Base-by-base conservation (phyloP, 139 green algal genomes). In the Raphidocelis subcapitata region DNA sequence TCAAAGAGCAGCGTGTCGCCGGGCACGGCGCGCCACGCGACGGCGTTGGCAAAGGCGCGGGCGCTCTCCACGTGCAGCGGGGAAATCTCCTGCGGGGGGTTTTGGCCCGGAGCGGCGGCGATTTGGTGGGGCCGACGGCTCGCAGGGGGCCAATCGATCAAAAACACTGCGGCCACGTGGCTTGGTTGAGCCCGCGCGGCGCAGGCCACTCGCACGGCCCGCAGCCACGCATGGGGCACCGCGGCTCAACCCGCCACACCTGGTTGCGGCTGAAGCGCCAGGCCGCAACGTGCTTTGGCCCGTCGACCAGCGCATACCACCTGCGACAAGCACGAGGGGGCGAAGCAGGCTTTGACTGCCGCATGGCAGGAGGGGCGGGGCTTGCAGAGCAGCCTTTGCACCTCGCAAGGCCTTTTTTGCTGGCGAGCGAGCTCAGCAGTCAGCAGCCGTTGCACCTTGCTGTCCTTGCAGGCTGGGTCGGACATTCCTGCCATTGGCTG, bases 1-100 rank as follows among this genome's bases (percentile, higher is more conserved):
- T 97, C 92, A 49, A 95, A 91, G 3, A 97, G 51, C 33, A 96
- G 83, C 24, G 90, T 96, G 82, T 94, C 88, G 0, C 89, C 90
- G 1, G 76, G 68, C 21, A 95, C 80, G 1, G 90, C 49, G 0
- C 61, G 69, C 66, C 73, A 85, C 2, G 84, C 61, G 0, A 88
- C 70, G 18, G 63, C 57, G 51, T 83, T 44, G 0, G 75, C 32
- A 62, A 83, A 85, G 0, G 69, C 64, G 2, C 21, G 31, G 29
- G 80, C 80, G 47, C 82, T 47, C 12, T 70, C 29, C 2, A 89
- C 75, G 49, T 85, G 84, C 46, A 89, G 60, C 3, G 84, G 71
- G 2, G 68, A 49, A 49, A 89, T 79, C 70, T 89, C 78, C 10
- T 44, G n/a, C n/a, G n/a, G n/a, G n/a, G n/a, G n/a, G n/a, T 32